Evolutionary conservation across 192 early-diverging fungal species (phyloP).

Genomic region (Entophlyctis luteolus): DNA sequence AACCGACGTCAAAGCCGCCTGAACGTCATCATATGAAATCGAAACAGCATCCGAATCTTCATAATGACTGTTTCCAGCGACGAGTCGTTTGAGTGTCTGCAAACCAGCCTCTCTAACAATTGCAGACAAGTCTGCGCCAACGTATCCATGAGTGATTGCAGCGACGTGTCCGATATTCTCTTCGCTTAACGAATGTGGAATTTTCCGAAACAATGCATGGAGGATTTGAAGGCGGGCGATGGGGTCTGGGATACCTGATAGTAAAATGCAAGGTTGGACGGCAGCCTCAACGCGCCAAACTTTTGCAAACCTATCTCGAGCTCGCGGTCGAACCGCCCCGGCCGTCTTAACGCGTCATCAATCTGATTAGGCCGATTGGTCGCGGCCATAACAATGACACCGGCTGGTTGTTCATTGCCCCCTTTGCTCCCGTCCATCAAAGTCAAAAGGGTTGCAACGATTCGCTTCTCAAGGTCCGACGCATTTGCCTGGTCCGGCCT

Average conservation of each 20-base stretch:
- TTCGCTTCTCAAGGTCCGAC: conserved; percentile 80
- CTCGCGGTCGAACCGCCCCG: conserved; percentile 92
- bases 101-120: conserved; percentile 84
- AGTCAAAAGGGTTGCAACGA: conserved; percentile 90
- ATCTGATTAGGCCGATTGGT: conserved; percentile 88
- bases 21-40: conserved; percentile 57
- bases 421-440: conserved; percentile 79
- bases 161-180: conserved; percentile 61
- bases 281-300: not conserved
- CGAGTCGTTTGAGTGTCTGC: conserved; percentile 56
- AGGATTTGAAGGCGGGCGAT: conserved; percentile 71
- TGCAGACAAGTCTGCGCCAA: conserved; percentile 93
- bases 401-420: not conserved
- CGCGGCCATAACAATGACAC: conserved; percentile 82
- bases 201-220: conserved; percentile 55
- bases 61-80: not conserved
- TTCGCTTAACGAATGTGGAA: conserved; percentile 64
- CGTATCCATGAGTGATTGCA: conserved; percentile 80
- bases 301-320: conserved; percentile 73
- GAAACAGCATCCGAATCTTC: conserved; percentile 33
- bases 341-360: conserved; percentile 85
- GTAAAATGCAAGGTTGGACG: not conserved
- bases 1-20: conserved; percentile 30
- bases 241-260: conserved; percentile 68
- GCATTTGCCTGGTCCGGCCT: conserved; percentile 42